Base-by-base conservation (phyloP, 2,329 filamentous ascomycete genomes). In the Talaromyces sp. region DNA sequence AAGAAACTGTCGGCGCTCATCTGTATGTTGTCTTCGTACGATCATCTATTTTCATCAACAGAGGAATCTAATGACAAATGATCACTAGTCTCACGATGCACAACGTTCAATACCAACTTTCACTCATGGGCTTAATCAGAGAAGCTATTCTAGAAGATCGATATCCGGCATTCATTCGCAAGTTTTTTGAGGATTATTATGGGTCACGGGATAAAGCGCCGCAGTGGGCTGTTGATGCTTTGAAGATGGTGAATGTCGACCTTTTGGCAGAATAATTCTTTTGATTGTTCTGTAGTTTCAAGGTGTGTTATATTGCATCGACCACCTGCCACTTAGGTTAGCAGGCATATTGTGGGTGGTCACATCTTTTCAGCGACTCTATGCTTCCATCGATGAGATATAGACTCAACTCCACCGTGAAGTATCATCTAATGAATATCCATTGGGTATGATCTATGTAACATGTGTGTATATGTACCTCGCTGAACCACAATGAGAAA, bases 1-100 rank as follows among this genome's bases (percentile, higher is more conserved):
- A 99, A 80, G 95, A 99, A 82, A 99, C 95, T 0, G 93, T 92
- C 1, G 92, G 94, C 8, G 95, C 96, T 16, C 88, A 90, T 80
- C 73, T 90, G 75, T 83, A 75, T 70, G 80, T 70, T 24, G 45
- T 60, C 39, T 13, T 22, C 10, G 37, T 24, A 16, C 11, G 1
- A 7, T 14, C 3, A 6, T 33, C 13, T 1, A 35, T 10, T 1
- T 22, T 27, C 62, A 6, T 33, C 49, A 13, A 33, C 10, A 3
- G 11, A 9, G 14, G 3, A 33, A 33, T 33, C 39, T 59, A n/a
- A 39, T 16, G 3, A 19, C 10, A n/a, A 8, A 22, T 4, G 27
- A 56, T 50, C 14, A 11, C 84, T 87, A 82, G 92, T 27, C 81
- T 99, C 63, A 97, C 92, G 0, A 92, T 98, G 74, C 95, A 99